Percentiles rank a stretch among this genome's conserved stretches.
These are phyloP conservation scores for Phytophthora rubi DNA, from an alignment of 352 stramenopile genomes.

Conservation along the genomic window DNA sequence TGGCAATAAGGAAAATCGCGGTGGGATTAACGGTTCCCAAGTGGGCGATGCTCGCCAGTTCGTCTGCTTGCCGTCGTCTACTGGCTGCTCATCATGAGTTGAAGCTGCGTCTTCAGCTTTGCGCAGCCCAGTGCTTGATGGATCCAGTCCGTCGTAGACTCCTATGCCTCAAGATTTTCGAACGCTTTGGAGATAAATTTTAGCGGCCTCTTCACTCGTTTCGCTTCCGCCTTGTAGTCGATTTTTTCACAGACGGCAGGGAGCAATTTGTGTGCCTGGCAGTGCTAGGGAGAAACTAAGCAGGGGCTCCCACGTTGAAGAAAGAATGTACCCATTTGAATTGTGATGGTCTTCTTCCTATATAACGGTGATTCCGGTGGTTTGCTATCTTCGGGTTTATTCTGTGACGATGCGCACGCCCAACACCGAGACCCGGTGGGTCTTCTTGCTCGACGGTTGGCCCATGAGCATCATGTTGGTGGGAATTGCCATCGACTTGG, in stretches of 20 bases:
- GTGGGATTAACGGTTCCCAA: too few species aligned
- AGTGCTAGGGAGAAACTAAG: too few species aligned
- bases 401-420: conserved; percentile 84
- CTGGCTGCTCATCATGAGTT: not conserved
- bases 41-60: not conserved
- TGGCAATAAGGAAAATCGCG: too few species aligned
- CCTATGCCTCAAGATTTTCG: not conserved
- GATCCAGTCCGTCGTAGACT: too few species aligned
- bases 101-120: not conserved
- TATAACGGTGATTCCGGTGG: too few species aligned
- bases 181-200: too few species aligned
- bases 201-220: too few species aligned
- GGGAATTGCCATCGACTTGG: conserved; percentile 64
- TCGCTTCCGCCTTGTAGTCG: too few species aligned
- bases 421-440: conserved; percentile 77
- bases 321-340: too few species aligned
- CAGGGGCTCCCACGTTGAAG: too few species aligned
- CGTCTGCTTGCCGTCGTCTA: not conserved
- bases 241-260: not conserved
- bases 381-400: conserved; percentile 17
- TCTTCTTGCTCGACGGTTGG: conserved; percentile 74
- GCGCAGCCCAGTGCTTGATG: not conserved
- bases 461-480: conserved; percentile 93
- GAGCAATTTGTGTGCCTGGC: too few species aligned
- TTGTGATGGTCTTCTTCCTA: too few species aligned